Evolutionary conservation across 805 yeast species (phyloP).

Genomic region (Pichia scutulata): DNA sequence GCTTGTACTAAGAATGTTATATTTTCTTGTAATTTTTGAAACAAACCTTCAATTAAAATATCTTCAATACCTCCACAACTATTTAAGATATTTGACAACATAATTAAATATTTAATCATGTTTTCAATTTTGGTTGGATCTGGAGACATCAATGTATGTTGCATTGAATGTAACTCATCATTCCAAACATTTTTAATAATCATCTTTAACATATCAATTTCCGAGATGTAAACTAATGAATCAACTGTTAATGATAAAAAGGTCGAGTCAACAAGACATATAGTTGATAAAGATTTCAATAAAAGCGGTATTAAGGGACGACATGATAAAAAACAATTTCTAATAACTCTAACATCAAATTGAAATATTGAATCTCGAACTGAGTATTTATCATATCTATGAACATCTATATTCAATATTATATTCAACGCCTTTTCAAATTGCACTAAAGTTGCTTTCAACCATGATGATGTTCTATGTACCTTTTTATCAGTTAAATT

Average conservation of each 20-base stretch:
- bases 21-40: conserved; percentile 11
- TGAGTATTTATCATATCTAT: conserved; percentile 21
- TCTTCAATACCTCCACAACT: conserved; percentile 3
- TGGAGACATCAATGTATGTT: conserved; percentile 20
- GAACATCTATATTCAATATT: conserved; percentile 19
- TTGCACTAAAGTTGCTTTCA: conserved; percentile 45
- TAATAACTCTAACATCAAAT: conserved; percentile 26
- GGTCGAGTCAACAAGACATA: conserved; percentile 15
- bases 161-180: conserved; percentile 13
- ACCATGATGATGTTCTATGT: conserved; percentile 45
- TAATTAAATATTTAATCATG: conserved; percentile 9
- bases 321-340: conserved; percentile 30
- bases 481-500: conserved; percentile 5
- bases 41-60: conserved; percentile 5
- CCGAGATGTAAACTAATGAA: conserved; percentile 12
- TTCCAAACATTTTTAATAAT: conserved; percentile 8
- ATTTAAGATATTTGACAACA: conserved; percentile 10
- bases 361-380: conserved; percentile 27
- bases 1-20: conserved; percentile 11
- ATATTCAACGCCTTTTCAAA: conserved; percentile 37
- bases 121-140: conserved; percentile 18
- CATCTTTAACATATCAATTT: conserved; percentile 9
- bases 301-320: conserved; percentile 29
- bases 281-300: conserved; percentile 24
- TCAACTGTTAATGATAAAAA: conserved; percentile 8